These are phyloP conservation scores for Trichoderma breve DNA, from an alignment of 2,329 filamentous ascomycete genomes.

Conservation along the genomic window DNA sequence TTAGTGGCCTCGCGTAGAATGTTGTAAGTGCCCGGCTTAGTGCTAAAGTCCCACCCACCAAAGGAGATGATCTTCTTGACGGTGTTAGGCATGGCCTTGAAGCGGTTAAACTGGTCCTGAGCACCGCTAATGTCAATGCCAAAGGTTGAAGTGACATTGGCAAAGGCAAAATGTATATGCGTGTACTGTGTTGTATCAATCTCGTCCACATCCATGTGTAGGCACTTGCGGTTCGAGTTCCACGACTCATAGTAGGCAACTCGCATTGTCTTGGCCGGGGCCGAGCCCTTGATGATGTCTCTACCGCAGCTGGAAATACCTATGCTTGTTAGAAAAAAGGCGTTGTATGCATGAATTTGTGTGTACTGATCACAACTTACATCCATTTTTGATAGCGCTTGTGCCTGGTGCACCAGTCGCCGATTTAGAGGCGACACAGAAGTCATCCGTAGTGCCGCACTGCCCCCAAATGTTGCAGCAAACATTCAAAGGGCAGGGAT, in stretches of 20 bases:
- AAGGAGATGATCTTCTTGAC: slow-evolving; percentile 37
- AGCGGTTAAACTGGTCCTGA: slow-evolving; percentile 31
- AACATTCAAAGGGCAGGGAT: slow-evolving; percentile 45
- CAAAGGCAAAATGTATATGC: slow-evolving; percentile 37
- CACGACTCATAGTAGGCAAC: slow-evolving; percentile 38
- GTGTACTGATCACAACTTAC: neutral
- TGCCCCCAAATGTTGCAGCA: slow-evolving; percentile 45
- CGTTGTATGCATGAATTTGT: neutral
- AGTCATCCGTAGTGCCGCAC: slow-evolving; percentile 45
- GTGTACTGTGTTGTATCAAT: slow-evolving; percentile 30
- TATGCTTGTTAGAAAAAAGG: neutral
- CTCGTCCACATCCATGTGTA: slow-evolving; percentile 32
- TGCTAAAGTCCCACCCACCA: slow-evolving; percentile 37
- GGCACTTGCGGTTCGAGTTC: slow-evolving; percentile 30
- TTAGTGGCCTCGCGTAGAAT: slow-evolving; percentile 32
- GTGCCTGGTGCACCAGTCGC: slow-evolving; percentile 32
- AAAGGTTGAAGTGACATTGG: slow-evolving; percentile 26
- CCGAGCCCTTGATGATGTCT: slow-evolving; percentile 30
- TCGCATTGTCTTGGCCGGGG: slow-evolving; percentile 27
- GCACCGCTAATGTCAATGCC: slow-evolving; percentile 24
- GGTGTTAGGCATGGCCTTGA: slow-evolving; percentile 29
- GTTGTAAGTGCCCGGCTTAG: slow-evolving; percentile 27
- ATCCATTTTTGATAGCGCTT: slow-evolving; percentile 27
- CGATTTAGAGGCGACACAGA: slow-evolving; percentile 37
- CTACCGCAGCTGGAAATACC: slow-evolving; percentile 35